Evolutionary conservation across 1,284 basidiomycete genomes (phyloP), one percentile per base, ranked within the genome.

Genomic region (Stygiomarasmius scandens): DNA sequence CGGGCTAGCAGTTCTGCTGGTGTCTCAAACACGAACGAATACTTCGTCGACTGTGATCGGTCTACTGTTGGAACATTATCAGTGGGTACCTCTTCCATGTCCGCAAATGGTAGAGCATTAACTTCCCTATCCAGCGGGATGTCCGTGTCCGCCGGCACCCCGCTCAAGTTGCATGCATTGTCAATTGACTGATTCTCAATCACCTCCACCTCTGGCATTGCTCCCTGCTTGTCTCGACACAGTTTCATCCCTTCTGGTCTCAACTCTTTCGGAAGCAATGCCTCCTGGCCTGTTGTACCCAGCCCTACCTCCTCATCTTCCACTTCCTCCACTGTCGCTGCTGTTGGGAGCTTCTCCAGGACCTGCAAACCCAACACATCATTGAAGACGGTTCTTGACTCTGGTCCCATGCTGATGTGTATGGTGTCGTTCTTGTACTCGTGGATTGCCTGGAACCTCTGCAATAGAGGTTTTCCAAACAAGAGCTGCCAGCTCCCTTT

Each of bases 381-480:
- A 16, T 41, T 41, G 38, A 41, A 41, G 6, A 41, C n/a, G 4
- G 5, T 41, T 41, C 16, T 41, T 41, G 16, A 41, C 38, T 41
- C 16, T n/a, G 6, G 6, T 5, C 38, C 38, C 4, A 9, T 16
- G 4, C 4, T 41, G 45, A 47, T 14, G 19, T 10, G 19, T n/a
- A 68, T 49, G 3, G 32, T 58, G 49, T 71, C 71, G 1, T 41
- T 49, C 1, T 27, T 36, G 49, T 72, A 74, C 32, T 68, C 61
- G 45, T 74, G 73, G 0, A 64, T 54, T 2, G 59, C 64, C 1
- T 57, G 41, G 29, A 72, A 69, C 0, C 49, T 23, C 12, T 53
- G 48, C 12, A 73, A 63, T 4, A 74, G 54, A 3, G 67, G 67
- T 55, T 74, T 74, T 3, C 71, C 70, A 2, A 74, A 62, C 0